Conservation (phyloP, 352 stramenopile genomes). For the Globisporangium polare region DNA sequence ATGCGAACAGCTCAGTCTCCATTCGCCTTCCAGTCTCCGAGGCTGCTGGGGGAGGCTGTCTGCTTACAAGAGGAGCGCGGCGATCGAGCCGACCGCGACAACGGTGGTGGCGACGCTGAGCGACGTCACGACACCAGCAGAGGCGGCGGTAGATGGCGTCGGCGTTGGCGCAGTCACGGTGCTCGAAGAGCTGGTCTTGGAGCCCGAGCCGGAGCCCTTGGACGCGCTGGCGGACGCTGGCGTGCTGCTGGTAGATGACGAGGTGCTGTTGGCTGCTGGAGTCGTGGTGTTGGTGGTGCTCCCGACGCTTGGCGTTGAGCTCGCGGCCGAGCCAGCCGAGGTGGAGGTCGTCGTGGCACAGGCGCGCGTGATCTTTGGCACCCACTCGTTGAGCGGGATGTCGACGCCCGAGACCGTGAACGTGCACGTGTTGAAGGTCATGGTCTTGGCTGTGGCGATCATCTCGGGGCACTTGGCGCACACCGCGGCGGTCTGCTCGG, state of each 20-base stretch:
- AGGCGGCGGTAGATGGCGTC: background rate
- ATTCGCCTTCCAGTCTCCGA: background rate
- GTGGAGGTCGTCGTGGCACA: background rate
- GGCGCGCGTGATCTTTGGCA: constrained; percentile 1
- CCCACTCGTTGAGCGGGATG: constrained; percentile 10
- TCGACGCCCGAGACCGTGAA: constrained; percentile 9
- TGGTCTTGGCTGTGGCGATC: constrained; percentile 9
- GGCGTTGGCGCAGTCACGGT: background rate
- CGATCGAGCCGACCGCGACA: constrained; percentile 6
- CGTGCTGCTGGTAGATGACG: background rate
- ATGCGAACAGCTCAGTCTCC: too few relatives aligned
- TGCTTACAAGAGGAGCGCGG: constrained; percentile 7
- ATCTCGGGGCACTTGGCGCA: constrained; percentile 11
- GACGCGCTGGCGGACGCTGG: background rate
- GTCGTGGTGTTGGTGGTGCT: background rate
- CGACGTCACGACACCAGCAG: background rate
- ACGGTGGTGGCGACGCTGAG: constrained; percentile 4
- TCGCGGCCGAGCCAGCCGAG: constrained; percentile 1
- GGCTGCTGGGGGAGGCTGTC: background rate
- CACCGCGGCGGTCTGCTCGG: background rate
- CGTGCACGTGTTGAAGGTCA: constrained; percentile 12
- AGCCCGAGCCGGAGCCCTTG: constrained; percentile 4
- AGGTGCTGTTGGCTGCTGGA: background rate
- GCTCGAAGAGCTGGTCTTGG: background rate
- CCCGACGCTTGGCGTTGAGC: background rate